Base-by-base conservation (phyloP, 306 rosid genomes). In the Quercus berberidifolia region DNA sequence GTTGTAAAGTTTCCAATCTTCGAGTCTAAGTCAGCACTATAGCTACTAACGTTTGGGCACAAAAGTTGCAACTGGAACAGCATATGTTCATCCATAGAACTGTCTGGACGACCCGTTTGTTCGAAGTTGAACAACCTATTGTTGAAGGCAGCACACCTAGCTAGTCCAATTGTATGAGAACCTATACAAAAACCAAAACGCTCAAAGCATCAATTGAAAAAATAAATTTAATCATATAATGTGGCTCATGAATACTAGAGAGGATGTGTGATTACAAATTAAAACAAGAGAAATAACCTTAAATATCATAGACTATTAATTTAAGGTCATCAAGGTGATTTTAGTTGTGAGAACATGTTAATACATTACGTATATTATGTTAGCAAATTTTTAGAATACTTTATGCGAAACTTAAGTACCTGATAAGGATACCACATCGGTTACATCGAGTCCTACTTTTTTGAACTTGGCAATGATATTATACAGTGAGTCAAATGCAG, bases 41-140 rank as follows among this genome's bases (percentile, higher is more conserved):
- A 38, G 46, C 46, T 7, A 77, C 89, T 96, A 33, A 90, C 85
- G 8, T 65, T 88, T 69, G 87, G 26, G 72, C 98, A 94, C 12
- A 87, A 25, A 41, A 68, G 76, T 74, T 94, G 97, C 52, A 94
- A 82, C 33, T 94, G 90, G 0, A 88, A 28, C 6, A 82, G 76
- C 93, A 90, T 83, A 28, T 1, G 31, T 6, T 81, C 26, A 1
- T 94, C 95, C 43, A 94, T 30, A 5, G 95, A 85, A 0, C 21
- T 72, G 80, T 92, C 97, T 73, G 97, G 85, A 41, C 83, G 26
- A 19, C 93, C 92, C 12, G 88, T 87, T 59, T 84, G 85, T 19
- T 85, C 81, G 90, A 92, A 94, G 86, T 94, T 84, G 93, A 84
- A 91, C 52, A 94, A 76, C 74, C 97, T 89, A 20, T 87, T 83